A percentile compares a stretch with the other conserved stretches of the same genome.
These are phyloP conservation scores for Trichocomaceae sp. DNA, from an alignment of 2,329 filamentous ascomycete species.

Conservation along the genomic window DNA sequence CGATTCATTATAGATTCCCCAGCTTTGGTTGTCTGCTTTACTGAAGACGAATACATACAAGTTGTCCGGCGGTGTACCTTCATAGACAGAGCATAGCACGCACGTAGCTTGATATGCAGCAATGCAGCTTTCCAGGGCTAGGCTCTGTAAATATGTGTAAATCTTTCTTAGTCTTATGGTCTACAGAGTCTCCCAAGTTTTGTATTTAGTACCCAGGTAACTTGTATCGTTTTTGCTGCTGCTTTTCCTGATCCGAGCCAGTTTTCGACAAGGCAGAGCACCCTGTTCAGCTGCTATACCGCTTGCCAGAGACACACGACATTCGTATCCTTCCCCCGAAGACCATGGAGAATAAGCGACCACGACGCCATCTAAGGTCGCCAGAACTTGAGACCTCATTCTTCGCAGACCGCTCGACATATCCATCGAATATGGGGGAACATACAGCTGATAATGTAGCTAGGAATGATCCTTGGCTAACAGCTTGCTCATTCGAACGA, in stretches of 20 bases:
- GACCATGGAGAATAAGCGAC: constrained; percentile 3
- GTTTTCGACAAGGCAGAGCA: background rate
- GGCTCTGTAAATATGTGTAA: constrained; percentile 2
- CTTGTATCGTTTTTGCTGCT: background rate
- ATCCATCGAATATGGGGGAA: background rate
- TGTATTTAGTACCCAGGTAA: background rate
- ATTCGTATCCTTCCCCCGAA: background rate
- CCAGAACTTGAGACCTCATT: background rate
- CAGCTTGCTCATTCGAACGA: background rate
- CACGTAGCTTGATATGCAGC: constrained; percentile 11
- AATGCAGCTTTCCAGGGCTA: constrained; percentile 12
- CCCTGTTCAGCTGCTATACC: background rate
- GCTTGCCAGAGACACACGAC: background rate
- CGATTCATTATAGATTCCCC: background rate
- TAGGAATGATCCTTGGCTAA: background rate
- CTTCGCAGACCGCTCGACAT: background rate
- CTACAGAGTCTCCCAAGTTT: constrained; percentile 2
- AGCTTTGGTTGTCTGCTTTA: background rate
- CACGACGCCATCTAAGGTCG: background rate
- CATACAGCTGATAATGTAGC: background rate
- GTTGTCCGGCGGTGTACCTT: constrained; percentile 5
- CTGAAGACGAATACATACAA: background rate
- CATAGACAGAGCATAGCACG: background rate
- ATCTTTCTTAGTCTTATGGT: background rate
- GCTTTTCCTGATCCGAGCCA: background rate